Percentiles rank a stretch among this genome's conserved stretches.
phyloP scores from a whole-genome alignment of 208 protist species.

The Strigomonas culicis region DNA sequence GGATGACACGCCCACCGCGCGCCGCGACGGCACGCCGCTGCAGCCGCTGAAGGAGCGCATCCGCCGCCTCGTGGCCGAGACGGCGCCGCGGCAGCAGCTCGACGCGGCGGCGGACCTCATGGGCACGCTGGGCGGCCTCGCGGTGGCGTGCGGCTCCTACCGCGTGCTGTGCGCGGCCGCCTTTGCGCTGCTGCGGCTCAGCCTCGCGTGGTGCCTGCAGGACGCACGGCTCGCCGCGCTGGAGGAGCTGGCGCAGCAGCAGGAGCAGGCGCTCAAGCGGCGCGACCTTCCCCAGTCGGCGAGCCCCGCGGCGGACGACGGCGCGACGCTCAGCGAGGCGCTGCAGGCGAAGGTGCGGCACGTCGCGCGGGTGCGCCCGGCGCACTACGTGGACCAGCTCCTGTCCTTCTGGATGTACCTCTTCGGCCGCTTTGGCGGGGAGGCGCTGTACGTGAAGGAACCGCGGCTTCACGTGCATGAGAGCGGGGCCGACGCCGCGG shows the following conservation, averaged over 20 bases:
- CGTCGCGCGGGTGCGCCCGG: no score
- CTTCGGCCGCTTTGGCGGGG: not conserved
- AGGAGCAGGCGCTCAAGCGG: not conserved
- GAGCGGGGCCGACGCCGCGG: slow-evolving; percentile 17
- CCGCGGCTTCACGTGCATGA: slow-evolving; percentile 10
- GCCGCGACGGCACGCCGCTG: not conserved
- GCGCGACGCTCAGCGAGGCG: not conserved
- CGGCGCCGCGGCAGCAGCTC: not conserved
- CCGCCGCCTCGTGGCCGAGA: not conserved
- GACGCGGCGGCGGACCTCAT: not conserved
- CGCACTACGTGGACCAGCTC: not conserved
- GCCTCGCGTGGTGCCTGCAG: not conserved
- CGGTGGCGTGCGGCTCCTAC: not conserved
- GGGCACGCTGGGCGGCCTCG: not conserved
- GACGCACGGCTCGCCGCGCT: not conserved
- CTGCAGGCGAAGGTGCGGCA: not conserved
- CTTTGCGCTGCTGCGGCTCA: not conserved
- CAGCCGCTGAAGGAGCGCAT: not conserved
- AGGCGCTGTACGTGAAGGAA: slow-evolving; percentile 14
- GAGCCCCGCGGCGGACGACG: not conserved
- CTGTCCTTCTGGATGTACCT: slow-evolving; percentile 3
- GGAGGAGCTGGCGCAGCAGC: not conserved
- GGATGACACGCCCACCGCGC: not conserved
- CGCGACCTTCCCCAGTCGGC: not conserved
- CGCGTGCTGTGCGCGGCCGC: not conserved